Evolutionary conservation across 768 basidiomycete species (phyloP), one percentile per base, ranked within the genome.

Genomic region (Amanita jacksonii): DNA sequence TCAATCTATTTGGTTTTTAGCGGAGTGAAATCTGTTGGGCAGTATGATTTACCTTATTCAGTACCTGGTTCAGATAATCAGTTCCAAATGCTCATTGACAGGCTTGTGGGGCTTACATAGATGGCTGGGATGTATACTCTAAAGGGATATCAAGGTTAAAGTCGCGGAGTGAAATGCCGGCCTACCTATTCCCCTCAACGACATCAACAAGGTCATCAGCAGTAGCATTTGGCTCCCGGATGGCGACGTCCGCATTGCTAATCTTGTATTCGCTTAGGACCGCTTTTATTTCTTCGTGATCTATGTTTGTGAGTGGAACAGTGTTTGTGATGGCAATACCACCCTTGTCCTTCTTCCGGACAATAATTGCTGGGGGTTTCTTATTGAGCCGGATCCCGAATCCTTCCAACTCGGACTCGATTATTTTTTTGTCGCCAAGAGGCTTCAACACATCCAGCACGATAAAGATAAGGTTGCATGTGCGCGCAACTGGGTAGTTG

Each of bases 391-490:
- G 76, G 53, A 97, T 96, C 8, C 94, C 96, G 56, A 98, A 98
- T n/a, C 92, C 91, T 71, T 99, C 96, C 48, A 99, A 66, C 61
- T 99, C 96, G 25, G 70, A 56, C 64, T 97, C 91, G 46, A 99
- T 89, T 54, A 96, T 67, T 46, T 74, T 84, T 57, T 96, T 91
- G 69, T 98, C 94, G 19, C 85, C 87, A 13, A 98, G 77, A n/a
- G 96, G 96, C 66, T 98, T 99, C 27, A 96, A 76, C 20, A 99
- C 96, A 56, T 99, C 96, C 38, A 99, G 77, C 22, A 98, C 87
- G 61, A 99, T 98, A 64, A 98, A 98, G 49, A 99, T 97, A 27
- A 98, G 80, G 62, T 97, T 90, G 62, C 96, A 98, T 31, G 96
- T 98, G 48, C 96, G 81, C 6, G 96, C 94, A 52, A 99, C 96